A percentile compares a stretch with the other conserved stretches of the same genome.
These are phyloP conservation scores for Penicillium sclerotigenum DNA, from an alignment of 2,329 filamentous ascomycete species.

Conservation along the genomic window DNA sequence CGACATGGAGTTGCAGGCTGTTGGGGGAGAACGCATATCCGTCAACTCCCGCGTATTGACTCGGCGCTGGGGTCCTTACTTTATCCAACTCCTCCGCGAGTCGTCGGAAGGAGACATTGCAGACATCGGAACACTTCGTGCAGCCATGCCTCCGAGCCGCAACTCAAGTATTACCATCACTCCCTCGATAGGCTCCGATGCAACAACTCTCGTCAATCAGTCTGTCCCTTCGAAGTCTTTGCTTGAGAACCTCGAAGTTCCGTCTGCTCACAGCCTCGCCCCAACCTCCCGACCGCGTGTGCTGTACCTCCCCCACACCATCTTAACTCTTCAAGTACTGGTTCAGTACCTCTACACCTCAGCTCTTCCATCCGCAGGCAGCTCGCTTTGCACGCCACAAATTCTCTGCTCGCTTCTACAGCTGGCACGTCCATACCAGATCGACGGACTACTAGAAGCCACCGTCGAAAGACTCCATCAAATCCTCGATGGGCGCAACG, in stretches of 20 bases:
- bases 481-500: constrained; percentile 86
- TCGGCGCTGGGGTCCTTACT: constrained; percentile 90
- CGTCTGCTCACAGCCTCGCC: constrained; percentile 53
- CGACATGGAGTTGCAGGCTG: constrained; percentile 95
- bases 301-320: constrained; percentile 89
- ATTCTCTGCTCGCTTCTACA: constrained; percentile 94
- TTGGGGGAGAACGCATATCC: constrained; percentile 85
- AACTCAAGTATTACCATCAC: constrained; percentile 87
- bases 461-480: constrained; percentile 88
- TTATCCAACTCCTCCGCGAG: constrained; percentile 85
- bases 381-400: constrained; percentile 83
- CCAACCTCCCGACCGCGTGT: constrained; percentile 71
- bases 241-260: constrained; percentile 48
- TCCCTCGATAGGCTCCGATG: constrained; percentile 48
- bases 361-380: constrained; percentile 71
- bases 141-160: constrained; percentile 61
- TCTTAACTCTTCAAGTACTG: constrained; percentile 82
- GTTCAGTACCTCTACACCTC: constrained; percentile 94
- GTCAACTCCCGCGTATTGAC: constrained; percentile 88
- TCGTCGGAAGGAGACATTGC: constrained; percentile 66
- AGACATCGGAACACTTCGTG: constrained; percentile 72
- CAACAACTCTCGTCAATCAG: constrained; percentile 40
- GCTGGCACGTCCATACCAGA: constrained; percentile 84
- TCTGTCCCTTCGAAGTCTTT: constrained; percentile 32
- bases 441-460: constrained; percentile 88